Evolutionary conservation across 805 yeast species (phyloP).

Genomic region (Metschnikowia proteae): DNA sequence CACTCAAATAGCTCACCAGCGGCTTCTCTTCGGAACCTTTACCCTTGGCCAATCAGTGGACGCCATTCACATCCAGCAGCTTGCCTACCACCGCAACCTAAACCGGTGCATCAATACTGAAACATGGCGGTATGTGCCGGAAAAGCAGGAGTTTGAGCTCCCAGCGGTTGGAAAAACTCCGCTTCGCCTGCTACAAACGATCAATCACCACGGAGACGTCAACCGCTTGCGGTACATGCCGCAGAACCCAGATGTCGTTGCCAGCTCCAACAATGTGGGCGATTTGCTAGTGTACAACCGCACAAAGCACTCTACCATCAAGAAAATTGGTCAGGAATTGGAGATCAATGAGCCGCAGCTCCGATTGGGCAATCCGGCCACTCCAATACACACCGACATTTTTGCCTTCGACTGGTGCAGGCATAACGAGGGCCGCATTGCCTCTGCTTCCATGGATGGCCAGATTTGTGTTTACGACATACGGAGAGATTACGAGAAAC

Average conservation of each 20-base stretch:
- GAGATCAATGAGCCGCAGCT: conserved; percentile 49
- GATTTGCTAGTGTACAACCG: conserved; percentile 67
- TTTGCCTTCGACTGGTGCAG: conserved; percentile 76
- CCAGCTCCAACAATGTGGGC: conserved; percentile 67
- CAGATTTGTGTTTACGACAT: conserved; percentile 66
- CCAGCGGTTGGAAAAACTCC: conserved; percentile 26
- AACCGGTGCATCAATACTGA: conserved; percentile 36
- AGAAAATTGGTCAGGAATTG: conserved; percentile 23
- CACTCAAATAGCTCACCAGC: conserved; percentile 14
- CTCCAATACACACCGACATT: conserved; percentile 42
- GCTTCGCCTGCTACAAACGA: conserved; percentile 47
- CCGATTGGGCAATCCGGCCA: conserved; percentile 30
- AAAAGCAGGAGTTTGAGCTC: conserved; percentile 39
- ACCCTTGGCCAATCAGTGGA: conserved; percentile 20
- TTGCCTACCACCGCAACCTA: conserved; percentile 29
- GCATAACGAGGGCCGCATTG: conserved; percentile 53
- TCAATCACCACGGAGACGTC: conserved; percentile 69
- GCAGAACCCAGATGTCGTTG: conserved; percentile 79
- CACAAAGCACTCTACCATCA: conserved; percentile 62
- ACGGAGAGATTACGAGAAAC: conserved; percentile 17
- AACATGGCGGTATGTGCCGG: conserved; percentile 33
- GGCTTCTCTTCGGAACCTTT: conserved; percentile 19
- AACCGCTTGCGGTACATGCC: conserved; percentile 75
- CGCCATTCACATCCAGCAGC: conserved; percentile 27
- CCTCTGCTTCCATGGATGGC: conserved; percentile 65